A percentile compares a stretch with the other conserved stretches of the same genome.
phyloP scores from a whole-genome alignment of 345 rosid genomes.

The Lumnitzera racemosa region DNA sequence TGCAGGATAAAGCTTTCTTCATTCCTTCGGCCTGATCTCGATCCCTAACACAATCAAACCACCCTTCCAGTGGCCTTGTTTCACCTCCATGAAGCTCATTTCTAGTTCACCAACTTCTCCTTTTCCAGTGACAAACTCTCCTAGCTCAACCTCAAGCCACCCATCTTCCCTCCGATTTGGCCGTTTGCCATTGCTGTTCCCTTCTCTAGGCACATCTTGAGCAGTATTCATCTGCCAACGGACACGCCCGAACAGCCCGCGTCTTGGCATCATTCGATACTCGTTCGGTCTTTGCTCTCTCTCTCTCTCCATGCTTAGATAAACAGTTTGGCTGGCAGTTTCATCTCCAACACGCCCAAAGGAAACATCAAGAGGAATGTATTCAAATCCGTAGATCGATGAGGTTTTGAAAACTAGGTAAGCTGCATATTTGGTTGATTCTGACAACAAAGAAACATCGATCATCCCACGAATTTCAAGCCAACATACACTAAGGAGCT shows the following conservation, averaged over 20 bases:
- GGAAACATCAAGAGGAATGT: conserved; percentile 13
- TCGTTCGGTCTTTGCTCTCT: neutral
- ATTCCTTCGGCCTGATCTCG: conserved; percentile 26
- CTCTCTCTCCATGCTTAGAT: conserved; percentile 7
- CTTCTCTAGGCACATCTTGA: too few relatives aligned
- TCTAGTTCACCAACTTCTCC: conserved; percentile 19
- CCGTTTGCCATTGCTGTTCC: neutral
- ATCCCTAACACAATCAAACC: conserved; percentile 23
- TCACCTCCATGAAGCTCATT: conserved; percentile 20
- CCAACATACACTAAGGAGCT: conserved; percentile 21
- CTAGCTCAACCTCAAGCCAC: conserved; percentile 30
- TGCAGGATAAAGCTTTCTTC: neutral
- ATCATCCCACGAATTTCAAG: conserved; percentile 21
- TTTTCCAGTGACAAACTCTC: conserved; percentile 13
- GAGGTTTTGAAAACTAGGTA: conserved; percentile 15
- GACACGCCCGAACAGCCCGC: neutral
- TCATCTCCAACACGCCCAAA: conserved; percentile 11
- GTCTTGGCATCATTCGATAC: neutral
- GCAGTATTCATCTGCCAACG: neutral
- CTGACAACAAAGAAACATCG: conserved; percentile 11
- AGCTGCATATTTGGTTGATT: conserved; percentile 9
- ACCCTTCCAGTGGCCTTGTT: conserved; percentile 24
- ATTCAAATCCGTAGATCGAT: conserved; percentile 10
- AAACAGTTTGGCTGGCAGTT: neutral
- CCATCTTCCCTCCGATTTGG: conserved; percentile 25